Evolutionary conservation across 2,329 filamentous ascomycete species (phyloP), one percentile per base, ranked within the genome.

Genomic region (Neonectria punicea): DNA sequence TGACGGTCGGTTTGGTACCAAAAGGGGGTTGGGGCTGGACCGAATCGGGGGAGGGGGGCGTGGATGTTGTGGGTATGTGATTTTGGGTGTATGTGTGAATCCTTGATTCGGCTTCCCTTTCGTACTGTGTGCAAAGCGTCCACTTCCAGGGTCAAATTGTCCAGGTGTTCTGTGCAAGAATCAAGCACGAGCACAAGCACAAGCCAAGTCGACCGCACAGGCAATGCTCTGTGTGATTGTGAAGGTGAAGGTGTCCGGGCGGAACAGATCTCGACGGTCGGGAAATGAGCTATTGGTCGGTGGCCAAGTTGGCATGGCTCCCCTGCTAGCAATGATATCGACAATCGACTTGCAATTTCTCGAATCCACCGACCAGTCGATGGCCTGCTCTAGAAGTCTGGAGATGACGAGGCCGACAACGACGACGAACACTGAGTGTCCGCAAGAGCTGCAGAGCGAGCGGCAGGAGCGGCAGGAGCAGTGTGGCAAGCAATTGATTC

Each of bases 21-120:
- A 74, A 74, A 72, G 72, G 72, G 71, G 69, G 69, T 71, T 71
- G 65, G 63, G 54, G 57, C 61, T 68, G 68, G 61, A 61, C 59
- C 65, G 61, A 54, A 73, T 73, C 61, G 61, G 68, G 61, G 25
- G 22, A 59, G 59, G 66, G 66, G 51, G 61, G 59, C 43, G 56
- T 54, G 36, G 47, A 32, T 39, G 36, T 39, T 39, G 53, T 61
- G 58, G 34, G 47, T 49, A 44, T 43, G 56, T 53, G 47, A 39
- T 39, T 39, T 39, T 34, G 56, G 25, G 56, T 34, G 49, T 34
- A 41, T 53, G 46, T 13, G 22, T 57, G 46, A 57, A 57, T 65
- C 53, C 58, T 54, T 61, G 53, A 32, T 58, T 53, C 32, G 34
- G 39, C 53, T 55, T 25, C 22, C 22, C 16, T 47, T 36, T 51